phyloP scores from a whole-genome alignment of 2,329 filamentous ascomycete genomes.

The Pseudonectria foliicola region DNA sequence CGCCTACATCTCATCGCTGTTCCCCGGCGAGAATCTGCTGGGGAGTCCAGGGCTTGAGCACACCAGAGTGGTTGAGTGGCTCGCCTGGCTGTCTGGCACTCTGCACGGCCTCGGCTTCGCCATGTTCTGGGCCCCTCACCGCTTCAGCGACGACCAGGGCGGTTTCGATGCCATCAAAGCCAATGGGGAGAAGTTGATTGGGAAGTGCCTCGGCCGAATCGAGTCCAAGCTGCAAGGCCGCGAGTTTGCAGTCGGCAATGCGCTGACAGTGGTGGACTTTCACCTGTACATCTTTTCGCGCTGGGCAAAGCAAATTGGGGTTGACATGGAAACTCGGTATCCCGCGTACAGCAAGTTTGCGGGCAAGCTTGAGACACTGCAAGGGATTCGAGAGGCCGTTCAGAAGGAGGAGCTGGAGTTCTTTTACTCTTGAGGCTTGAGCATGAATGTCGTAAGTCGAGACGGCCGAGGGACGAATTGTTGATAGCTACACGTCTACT shows the following conservation, averaged over 20 bases:
- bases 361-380: not conserved
- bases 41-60: conserved; percentile 14
- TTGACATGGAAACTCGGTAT: conserved; percentile 9
- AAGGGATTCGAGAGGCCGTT: conserved; percentile 6
- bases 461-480: no score
- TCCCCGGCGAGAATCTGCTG: conserved; percentile 12
- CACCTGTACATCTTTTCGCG: conserved; percentile 16
- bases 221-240: not conserved
- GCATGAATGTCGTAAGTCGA: no score
- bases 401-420: conserved; percentile 5
- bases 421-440: not conserved
- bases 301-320: conserved; percentile 4
- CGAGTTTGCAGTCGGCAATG: conserved; percentile 5
- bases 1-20: conserved; percentile 23
- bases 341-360: conserved; percentile 1
- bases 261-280: conserved; percentile 13
- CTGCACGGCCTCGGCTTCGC: conserved; percentile 24
- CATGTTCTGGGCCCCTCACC: conserved; percentile 16
- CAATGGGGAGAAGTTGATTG: conserved; percentile 1
- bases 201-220: conserved; percentile 5
- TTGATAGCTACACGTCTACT: no score
- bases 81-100: conserved; percentile 25
- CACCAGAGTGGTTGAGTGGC: conserved; percentile 26
- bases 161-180: not conserved
- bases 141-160: conserved; percentile 19